A percentile compares a stretch with the other conserved stretches of the same genome.
phyloP scores from a whole-genome alignment of 139 green algal genomes.

The Chloropicon primus region DNA sequence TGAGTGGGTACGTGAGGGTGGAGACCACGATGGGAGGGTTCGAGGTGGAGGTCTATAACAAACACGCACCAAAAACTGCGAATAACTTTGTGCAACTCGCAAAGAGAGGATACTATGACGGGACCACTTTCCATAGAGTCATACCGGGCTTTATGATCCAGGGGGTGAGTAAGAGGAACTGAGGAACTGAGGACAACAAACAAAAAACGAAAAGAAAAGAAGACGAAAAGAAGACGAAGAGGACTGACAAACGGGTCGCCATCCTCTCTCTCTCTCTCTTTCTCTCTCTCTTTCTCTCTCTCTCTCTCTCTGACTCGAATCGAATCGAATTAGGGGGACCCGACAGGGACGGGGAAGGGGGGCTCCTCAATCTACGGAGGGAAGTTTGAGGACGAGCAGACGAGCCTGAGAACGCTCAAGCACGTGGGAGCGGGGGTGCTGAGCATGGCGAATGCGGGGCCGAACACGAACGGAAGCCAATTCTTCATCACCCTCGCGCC shows the following conservation, averaged over 20 bases:
- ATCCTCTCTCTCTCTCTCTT: too few relatives aligned
- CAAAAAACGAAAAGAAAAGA: too few relatives aligned
- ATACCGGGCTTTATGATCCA: slow-evolving; percentile 47
- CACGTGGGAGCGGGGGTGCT: slow-evolving; percentile 65
- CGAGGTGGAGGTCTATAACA: slow-evolving; percentile 69
- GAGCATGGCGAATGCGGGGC: slow-evolving; percentile 52
- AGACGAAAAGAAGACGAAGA: too few relatives aligned
- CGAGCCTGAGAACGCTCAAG: slow-evolving; percentile 42
- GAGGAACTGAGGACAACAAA: too few relatives aligned
- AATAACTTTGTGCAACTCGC: slow-evolving; percentile 86
- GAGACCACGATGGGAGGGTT: slow-evolving; percentile 54
- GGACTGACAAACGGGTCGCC: too few relatives aligned
- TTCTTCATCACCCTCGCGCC: slow-evolving; percentile 76
- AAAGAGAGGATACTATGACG: slow-evolving; percentile 81
- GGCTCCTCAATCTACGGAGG: neutral
- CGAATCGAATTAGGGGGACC: too few relatives aligned
- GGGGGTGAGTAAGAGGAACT: too few relatives aligned
- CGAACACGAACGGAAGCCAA: slow-evolving; percentile 53
- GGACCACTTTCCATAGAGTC: slow-evolving; percentile 60
- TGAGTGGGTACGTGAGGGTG: slow-evolving; percentile 12
- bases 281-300: too few relatives aligned
- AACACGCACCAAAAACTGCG: slow-evolving; percentile 50
- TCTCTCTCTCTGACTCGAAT: too few relatives aligned
- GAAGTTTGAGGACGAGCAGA: slow-evolving; percentile 83
- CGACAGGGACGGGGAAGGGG: slow-evolving; percentile 8